These are phyloP conservation scores for Echria macrotheca DNA, from an alignment of 495 filamentous ascomycete genomes.

Conservation along the genomic window DNA sequence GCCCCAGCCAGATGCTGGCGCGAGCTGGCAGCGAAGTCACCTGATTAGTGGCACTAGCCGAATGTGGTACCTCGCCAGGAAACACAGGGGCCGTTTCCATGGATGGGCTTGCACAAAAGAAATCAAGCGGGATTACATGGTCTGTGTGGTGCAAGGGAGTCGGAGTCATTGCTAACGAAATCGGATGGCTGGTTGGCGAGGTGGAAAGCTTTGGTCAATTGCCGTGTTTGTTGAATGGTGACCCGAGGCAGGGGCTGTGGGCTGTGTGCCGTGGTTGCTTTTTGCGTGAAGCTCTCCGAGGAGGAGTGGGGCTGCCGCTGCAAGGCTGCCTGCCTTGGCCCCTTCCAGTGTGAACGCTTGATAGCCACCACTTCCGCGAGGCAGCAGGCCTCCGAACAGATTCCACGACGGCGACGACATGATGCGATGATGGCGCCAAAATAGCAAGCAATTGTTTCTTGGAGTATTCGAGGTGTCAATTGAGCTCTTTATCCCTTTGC, in stretches of 20 bases:
- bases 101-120: slow-evolving; percentile 8
- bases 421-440: not conserved
- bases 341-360: slow-evolving; percentile 15
- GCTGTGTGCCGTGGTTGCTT: slow-evolving; percentile 2
- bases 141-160: slow-evolving; percentile 10
- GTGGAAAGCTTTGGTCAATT: not conserved
- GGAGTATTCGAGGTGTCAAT: slow-evolving; percentile 1
- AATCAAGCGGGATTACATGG: slow-evolving; percentile 19
- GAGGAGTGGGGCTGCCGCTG: slow-evolving; percentile 16
- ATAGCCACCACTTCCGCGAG: slow-evolving; percentile 11
- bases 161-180: slow-evolving; percentile 14
- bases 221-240: slow-evolving; percentile 1
- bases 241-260: slow-evolving; percentile 6
- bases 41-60: slow-evolving; percentile 18
- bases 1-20: slow-evolving; percentile 3
- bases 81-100: slow-evolving; percentile 9
- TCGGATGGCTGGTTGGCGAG: slow-evolving; percentile 8
- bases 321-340: slow-evolving; percentile 24
- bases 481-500: not conserved
- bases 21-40: slow-evolving; percentile 21
- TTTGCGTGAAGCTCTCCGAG: not conserved
- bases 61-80: slow-evolving; percentile 9
- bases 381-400: slow-evolving; percentile 11
- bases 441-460: not conserved
- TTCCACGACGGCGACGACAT: slow-evolving; percentile 1